phyloP scores from a whole-genome alignment of 345 rosid genomes.

The Linum tenue region DNA sequence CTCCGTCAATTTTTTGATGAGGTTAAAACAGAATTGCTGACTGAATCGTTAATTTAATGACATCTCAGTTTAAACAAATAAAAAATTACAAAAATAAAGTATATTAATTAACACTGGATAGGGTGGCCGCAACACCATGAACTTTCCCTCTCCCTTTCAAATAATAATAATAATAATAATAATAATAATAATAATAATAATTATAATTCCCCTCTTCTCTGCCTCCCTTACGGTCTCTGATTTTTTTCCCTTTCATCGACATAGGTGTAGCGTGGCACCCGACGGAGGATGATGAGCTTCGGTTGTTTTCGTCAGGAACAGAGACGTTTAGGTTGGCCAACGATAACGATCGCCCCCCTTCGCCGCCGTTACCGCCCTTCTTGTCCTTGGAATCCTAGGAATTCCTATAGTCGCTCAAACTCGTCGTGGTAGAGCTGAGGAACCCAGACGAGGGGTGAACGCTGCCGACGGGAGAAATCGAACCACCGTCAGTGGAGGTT shows the following conservation, averaged over 20 bases:
- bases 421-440: constrained; percentile 63
- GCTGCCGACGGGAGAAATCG: constrained; percentile 33
- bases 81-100: too few species aligned
- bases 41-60: too few species aligned
- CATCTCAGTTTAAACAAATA: too few species aligned
- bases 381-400: constrained; percentile 53
- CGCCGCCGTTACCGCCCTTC: constrained; percentile 20
- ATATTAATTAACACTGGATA: too few species aligned
- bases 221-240: constrained; percentile 22
- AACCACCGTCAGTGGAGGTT: constrained; percentile 24
- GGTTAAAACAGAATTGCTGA: too few species aligned
- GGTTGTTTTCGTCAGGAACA: constrained; percentile 24
- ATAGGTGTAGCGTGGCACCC: constrained; percentile 47
- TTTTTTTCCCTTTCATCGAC: constrained; percentile 31
- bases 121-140: too few species aligned
- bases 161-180: too few species aligned
- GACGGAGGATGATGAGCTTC: constrained; percentile 11
- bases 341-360: constrained; percentile 2
- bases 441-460: constrained; percentile 34
- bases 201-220: constrained; percentile 20
- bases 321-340: constrained; percentile 18
- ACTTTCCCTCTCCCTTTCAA: too few species aligned
- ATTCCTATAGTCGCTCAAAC: constrained; percentile 67
- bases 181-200: too few species aligned
- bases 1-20: too few species aligned